phyloP scores from a whole-genome alignment of 306 rosid genomes.

The Ochetophila trinervis region DNA sequence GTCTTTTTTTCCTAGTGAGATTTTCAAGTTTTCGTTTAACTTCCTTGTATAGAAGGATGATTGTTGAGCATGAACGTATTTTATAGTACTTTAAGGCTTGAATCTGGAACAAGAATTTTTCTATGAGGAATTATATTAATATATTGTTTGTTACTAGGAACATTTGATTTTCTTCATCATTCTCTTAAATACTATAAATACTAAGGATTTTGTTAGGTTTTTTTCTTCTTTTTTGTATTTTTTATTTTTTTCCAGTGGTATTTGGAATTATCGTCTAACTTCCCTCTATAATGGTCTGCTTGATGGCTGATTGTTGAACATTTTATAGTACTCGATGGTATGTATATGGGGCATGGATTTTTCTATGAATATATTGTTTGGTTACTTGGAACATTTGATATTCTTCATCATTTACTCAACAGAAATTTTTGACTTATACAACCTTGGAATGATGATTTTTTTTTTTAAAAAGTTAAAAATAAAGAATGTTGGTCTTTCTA shows the following conservation, averaged over 20 bases:
- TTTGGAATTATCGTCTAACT: neutral
- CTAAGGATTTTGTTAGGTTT: neutral
- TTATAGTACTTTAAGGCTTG: neutral
- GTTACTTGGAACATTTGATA: no score
- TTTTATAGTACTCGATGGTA: neutral
- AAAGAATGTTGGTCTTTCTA: neutral
- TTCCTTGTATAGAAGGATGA: constrained; percentile 9
- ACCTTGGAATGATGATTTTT: no score
- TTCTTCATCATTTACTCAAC: no score
- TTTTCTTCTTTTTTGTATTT: neutral
- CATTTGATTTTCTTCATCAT: no score
- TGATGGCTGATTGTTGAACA: neutral
- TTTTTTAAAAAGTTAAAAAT: no score
- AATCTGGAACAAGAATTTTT: neutral
- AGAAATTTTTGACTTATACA: no score
- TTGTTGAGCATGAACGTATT: constrained; percentile 1
- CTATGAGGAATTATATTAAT: constrained; percentile 14
- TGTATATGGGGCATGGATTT: neutral
- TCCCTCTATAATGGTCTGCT: constrained; percentile 16
- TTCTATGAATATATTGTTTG: constrained; percentile 5
- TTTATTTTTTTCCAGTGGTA: neutral
- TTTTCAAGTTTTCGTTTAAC: neutral
- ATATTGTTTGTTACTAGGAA: no score
- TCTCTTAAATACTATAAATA: neutral
- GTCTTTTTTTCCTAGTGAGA: neutral